Conservation (phyloP, 2,329 filamentous ascomycete species). For the Colletotrichum lini region DNA sequence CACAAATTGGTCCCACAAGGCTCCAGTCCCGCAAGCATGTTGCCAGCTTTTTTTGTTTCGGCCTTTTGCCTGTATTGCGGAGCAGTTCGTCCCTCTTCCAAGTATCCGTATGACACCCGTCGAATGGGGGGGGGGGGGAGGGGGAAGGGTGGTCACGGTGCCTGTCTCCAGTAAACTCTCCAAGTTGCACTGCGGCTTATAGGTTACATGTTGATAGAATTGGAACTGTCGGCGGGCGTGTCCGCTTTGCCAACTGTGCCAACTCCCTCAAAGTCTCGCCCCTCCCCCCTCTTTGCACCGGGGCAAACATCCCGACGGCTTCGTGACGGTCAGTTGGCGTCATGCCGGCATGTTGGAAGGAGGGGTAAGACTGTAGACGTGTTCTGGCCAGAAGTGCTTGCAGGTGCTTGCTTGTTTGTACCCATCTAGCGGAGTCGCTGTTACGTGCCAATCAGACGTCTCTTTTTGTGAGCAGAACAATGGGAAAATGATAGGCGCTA, state of each 20-base stretch:
- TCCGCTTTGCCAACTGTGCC: constrained; percentile 19
- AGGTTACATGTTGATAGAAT: not conserved
- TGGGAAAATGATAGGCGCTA: constrained; percentile 28
- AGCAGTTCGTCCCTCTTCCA: not conserved
- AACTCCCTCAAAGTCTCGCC: constrained; percentile 2
- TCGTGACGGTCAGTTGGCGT: constrained; percentile 36
- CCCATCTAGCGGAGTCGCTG: not conserved
- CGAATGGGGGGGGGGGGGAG: no score
- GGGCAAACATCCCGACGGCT: constrained; percentile 17
- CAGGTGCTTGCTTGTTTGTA: not conserved
- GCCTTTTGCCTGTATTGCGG: not conserved
- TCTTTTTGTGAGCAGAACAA: not conserved
- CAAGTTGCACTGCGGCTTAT: not conserved
- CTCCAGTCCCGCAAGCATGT: constrained; percentile 12
- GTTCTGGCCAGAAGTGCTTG: constrained; percentile 28
- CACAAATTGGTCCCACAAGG: constrained; percentile 33
- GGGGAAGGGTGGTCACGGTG: not conserved
- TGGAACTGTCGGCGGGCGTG: constrained; percentile 6
- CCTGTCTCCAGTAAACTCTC: not conserved
- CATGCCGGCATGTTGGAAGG: constrained; percentile 27
- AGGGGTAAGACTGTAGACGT: constrained; percentile 1
- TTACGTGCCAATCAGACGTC: constrained; percentile 14
- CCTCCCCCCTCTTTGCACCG: not conserved
- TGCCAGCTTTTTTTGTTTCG: constrained; percentile 27
- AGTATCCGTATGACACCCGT: constrained; percentile 11